These are phyloP conservation scores for Jackrogersella minutella DNA, from an alignment of 495 filamentous ascomycete species.

Conservation along the genomic window DNA sequence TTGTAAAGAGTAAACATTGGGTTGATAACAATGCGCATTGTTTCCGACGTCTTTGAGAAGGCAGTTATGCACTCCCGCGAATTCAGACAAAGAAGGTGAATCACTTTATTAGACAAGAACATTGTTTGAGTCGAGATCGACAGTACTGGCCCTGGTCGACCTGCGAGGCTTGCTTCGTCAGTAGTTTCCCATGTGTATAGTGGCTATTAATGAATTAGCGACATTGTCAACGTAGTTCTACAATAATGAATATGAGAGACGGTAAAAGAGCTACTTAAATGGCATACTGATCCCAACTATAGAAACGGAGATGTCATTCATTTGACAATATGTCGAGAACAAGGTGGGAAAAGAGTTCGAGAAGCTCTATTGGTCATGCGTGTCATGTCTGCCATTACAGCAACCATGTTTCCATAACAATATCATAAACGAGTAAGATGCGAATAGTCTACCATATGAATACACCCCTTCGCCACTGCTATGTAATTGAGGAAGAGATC, in stretches of 20 bases:
- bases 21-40: slow-evolving; percentile 5
- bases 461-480: slow-evolving; percentile 16
- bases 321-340: no score
- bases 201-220: no score
- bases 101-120: not conserved
- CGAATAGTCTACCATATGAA: not conserved
- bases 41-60: not conserved
- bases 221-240: no score
- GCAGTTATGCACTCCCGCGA: not conserved
- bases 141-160: not conserved
- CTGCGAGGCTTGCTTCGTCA: no score
- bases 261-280: no score
- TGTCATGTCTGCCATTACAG: not conserved
- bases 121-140: not conserved
- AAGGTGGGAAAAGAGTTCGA: not conserved
- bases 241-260: no score
- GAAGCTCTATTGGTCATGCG: slow-evolving; percentile 1
- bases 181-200: no score
- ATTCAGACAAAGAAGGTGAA: slow-evolving; percentile 7
- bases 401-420: not conserved
- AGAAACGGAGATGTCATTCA: no score
- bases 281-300: no score
- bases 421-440: not conserved
- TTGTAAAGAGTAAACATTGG: not conserved
- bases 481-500: slow-evolving; percentile 6